These are phyloP conservation scores for Neopestalotiopsis rosae DNA, from an alignment of 2,329 filamentous ascomycete species.

Conservation along the genomic window DNA sequence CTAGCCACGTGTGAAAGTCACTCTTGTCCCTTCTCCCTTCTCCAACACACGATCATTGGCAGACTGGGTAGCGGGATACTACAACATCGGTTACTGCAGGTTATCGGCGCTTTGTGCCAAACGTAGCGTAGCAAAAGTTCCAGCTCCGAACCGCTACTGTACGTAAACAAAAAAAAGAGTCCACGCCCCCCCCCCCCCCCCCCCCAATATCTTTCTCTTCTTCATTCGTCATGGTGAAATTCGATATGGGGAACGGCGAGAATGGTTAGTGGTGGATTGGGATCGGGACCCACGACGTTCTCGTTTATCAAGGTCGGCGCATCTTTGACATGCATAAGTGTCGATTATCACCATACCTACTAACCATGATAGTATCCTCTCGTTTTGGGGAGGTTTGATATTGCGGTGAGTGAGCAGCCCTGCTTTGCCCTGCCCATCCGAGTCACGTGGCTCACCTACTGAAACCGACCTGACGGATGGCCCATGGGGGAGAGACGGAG, in stretches of 20 bases:
- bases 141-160: background rate
- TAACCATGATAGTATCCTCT: background rate
- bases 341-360: background rate
- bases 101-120: constrained; percentile 1
- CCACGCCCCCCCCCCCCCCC: too few species aligned
- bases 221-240: too few species aligned
- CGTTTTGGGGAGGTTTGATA: background rate
- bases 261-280: too few species aligned
- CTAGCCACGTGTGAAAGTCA: too few species aligned
- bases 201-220: too few species aligned
- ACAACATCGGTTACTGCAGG: background rate
- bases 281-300: too few species aligned
- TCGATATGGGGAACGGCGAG: too few species aligned
- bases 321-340: background rate
- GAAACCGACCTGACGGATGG: background rate
- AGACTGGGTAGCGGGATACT: background rate
- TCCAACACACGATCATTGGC: too few species aligned
- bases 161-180: background rate
- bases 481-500: background rate
- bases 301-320: background rate
- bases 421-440: too few species aligned
- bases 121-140: background rate
- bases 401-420: background rate
- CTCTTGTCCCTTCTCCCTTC: too few species aligned
- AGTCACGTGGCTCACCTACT: too few species aligned